Conservation (phyloP, 257 asterid genomes). For the Solanum gandarillasii region DNA sequence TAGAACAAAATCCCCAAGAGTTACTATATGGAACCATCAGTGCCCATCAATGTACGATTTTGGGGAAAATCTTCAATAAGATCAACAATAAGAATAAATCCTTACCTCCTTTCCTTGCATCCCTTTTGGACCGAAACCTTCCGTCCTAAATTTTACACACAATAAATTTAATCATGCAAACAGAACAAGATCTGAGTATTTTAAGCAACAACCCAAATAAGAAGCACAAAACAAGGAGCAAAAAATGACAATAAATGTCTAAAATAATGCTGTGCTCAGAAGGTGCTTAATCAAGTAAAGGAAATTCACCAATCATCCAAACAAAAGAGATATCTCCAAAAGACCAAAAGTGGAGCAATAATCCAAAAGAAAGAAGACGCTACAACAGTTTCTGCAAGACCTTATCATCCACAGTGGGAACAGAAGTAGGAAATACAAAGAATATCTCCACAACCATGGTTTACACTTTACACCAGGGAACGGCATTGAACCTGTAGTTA, state of each 20-base stretch:
- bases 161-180: slow-evolving; percentile 6
- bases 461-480: not conserved
- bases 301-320: not conserved
- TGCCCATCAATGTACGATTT: not conserved
- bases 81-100: not conserved
- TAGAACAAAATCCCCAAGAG: not conserved
- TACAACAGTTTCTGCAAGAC: not conserved
- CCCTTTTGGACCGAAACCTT: slow-evolving; percentile 93
- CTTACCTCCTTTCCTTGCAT: slow-evolving; percentile 98
- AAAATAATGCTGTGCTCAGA: not conserved
- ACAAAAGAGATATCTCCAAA: not conserved
- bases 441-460: not conserved
- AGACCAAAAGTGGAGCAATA: not conserved
- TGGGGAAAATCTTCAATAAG: not conserved
- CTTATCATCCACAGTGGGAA: not conserved
- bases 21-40: not conserved
- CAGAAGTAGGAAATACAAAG: not conserved
- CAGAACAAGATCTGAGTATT: not conserved
- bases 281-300: not conserved
- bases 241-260: not conserved
- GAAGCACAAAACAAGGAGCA: not conserved
- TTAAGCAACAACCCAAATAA: not conserved
- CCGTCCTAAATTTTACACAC: slow-evolving; percentile 71
- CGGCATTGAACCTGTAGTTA: not conserved
- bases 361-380: not conserved